Conservation (phyloP, 257 asterid species). For the Gentiana macrophylla region DNA sequence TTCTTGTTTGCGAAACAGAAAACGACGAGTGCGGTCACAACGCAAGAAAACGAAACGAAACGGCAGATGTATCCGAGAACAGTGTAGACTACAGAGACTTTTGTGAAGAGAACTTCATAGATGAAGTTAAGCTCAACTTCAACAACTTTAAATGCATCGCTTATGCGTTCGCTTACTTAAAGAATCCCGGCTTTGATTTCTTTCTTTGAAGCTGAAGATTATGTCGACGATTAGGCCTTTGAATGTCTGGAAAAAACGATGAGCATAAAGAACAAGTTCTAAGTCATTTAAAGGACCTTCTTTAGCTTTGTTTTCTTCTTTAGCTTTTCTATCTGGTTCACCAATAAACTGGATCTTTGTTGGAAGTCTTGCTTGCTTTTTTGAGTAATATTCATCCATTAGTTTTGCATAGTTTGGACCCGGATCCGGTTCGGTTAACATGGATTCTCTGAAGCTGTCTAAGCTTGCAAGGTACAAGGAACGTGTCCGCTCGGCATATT, state of each 20-base stretch:
- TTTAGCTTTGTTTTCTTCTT: constrained; percentile 13
- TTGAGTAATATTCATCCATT: constrained; percentile 33
- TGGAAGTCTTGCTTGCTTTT: constrained; percentile 29
- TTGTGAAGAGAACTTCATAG: constrained; percentile 42
- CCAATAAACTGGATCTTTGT: constrained; percentile 15
- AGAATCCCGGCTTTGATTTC: constrained; percentile 22
- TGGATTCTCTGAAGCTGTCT: constrained; percentile 25
- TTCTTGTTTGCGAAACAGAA: constrained; percentile 22
- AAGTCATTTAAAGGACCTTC: constrained; percentile 2
- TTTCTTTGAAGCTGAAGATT: constrained; percentile 33
- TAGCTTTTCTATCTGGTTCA: constrained; percentile 14
- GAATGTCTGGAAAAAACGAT: constrained; percentile 27
- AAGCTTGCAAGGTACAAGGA: constrained; percentile 32
- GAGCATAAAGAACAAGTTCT: constrained; percentile 27
- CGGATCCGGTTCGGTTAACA: constrained; percentile 32
- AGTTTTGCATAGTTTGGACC: constrained; percentile 50
- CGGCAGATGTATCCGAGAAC: constrained; percentile 11
- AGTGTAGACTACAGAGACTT: constrained; percentile 23
- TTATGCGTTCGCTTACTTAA: constrained; percentile 18
- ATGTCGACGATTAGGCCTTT: constrained; percentile 51
- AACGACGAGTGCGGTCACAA: constrained; percentile 20
- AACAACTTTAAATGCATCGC: constrained; percentile 39
- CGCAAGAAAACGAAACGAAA: constrained; percentile 11
- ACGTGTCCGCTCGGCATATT: constrained; percentile 32
- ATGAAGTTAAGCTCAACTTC: constrained; percentile 47